A percentile compares a stretch with the other conserved stretches of the same genome.
These are phyloP conservation scores for Sistotremastrum suecicum DNA, from an alignment of 768 basidiomycete species.

Conservation along the genomic window DNA sequence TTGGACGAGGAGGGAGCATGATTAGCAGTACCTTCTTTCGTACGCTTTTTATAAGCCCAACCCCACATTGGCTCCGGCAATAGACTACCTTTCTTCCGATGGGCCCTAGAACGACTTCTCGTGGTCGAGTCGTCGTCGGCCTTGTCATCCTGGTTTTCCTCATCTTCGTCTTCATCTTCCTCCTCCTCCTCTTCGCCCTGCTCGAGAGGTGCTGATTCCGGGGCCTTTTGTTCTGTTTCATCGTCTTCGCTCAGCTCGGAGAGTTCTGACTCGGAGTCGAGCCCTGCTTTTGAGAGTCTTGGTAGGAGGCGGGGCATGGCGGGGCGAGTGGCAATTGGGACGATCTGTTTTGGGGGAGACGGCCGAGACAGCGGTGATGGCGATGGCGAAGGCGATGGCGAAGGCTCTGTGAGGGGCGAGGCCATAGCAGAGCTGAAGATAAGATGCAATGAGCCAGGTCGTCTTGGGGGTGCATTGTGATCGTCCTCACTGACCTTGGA, in stretches of 20 bases:
- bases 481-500: too few species aligned
- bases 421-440: background rate
- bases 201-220: slow-evolving; percentile 7
- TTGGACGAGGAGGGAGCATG: too few species aligned
- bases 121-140: background rate
- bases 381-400: background rate
- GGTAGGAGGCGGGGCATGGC: too few species aligned
- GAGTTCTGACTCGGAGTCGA: too few species aligned
- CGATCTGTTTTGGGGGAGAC: background rate
- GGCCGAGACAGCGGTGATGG: background rate
- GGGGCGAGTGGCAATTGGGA: too few species aligned
- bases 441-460: too few species aligned
- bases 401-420: background rate
- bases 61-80: slow-evolving; percentile 79
- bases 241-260: too few species aligned
- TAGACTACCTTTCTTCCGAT: slow-evolving; percentile 45
- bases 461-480: too few species aligned
- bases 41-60: slow-evolving; percentile 57
- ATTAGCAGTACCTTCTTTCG: slow-evolving; percentile 17
- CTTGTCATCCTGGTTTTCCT: background rate
- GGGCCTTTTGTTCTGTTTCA: too few species aligned
- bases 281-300: too few species aligned
- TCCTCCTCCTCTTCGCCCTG: slow-evolving; percentile 11
- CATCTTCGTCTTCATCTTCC: slow-evolving; percentile 7
- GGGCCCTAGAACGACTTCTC: slow-evolving; percentile 8